Conservation (phyloP, 2,329 filamentous ascomycete species). For the Fusarium equiseti region DNA sequence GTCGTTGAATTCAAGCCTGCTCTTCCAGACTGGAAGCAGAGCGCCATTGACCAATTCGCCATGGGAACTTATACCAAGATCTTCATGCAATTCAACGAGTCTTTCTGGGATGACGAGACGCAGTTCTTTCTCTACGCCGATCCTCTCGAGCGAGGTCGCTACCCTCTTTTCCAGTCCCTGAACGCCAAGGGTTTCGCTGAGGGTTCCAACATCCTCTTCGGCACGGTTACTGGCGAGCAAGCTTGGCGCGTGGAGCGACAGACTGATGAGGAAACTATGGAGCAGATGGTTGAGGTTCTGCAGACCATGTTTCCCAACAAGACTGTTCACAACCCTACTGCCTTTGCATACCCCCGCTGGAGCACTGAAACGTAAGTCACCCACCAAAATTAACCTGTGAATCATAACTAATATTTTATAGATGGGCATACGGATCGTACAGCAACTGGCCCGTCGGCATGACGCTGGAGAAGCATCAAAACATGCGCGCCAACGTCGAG, state of each 20-base stretch:
- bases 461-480: constrained; percentile 74
- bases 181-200: constrained; percentile 68
- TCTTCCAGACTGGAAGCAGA: constrained; percentile 73
- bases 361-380: constrained; percentile 41
- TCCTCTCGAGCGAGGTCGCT: constrained; percentile 56
- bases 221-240: constrained; percentile 55
- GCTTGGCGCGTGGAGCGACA: constrained; percentile 66
- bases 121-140: constrained; percentile 62
- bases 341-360: constrained; percentile 67
- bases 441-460: constrained; percentile 76
- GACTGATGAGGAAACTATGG: constrained; percentile 69
- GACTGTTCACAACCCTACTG: constrained; percentile 68
- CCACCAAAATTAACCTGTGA: no score
- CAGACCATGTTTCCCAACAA: constrained; percentile 70
- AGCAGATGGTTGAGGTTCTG: constrained; percentile 68
- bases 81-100: constrained; percentile 75
- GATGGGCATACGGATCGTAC: constrained; percentile 70
- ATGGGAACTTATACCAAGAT: constrained; percentile 82
- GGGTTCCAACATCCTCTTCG: constrained; percentile 74
- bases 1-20: constrained; percentile 68
- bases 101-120: constrained; percentile 68
- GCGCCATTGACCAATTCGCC: constrained; percentile 71
- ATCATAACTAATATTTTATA: neutral
- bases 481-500: constrained; percentile 73
- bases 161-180: constrained; percentile 73